Conservation (phyloP, 306 rosid genomes). For the Pterocarpus santalinus region DNA sequence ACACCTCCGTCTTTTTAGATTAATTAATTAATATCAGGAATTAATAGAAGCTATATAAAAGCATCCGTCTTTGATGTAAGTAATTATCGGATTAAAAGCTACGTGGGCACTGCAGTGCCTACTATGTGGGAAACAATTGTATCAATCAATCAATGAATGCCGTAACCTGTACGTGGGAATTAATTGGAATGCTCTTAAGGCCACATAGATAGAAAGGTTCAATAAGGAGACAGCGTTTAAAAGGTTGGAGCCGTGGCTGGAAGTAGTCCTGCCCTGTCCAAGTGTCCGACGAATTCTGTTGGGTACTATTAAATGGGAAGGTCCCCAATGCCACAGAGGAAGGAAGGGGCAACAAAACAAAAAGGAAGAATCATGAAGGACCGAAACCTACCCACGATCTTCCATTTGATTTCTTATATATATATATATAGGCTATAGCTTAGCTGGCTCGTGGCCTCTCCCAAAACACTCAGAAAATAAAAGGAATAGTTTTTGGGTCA, state of each 20-base stretch:
- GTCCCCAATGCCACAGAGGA: background rate
- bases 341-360: constrained; percentile 41
- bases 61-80: background rate
- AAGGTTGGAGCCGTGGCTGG: constrained; percentile 36
- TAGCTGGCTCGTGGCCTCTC: background rate
- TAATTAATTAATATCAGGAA: background rate
- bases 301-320: constrained; percentile 25
- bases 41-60: too few relatives aligned
- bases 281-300: constrained; percentile 30
- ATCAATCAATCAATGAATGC: background rate
- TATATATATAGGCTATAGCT: background rate
- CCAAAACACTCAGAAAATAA: background rate
- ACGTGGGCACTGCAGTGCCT: background rate
- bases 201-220: constrained; percentile 29
- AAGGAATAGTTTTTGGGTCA: background rate
- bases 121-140: background rate
- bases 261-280: constrained; percentile 5
- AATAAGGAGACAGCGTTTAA: constrained; percentile 30
- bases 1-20: background rate
- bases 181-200: constrained; percentile 1
- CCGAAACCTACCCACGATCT: constrained; percentile 31
- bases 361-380: constrained; percentile 41
- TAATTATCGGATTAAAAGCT: background rate
- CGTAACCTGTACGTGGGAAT: background rate
- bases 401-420: constrained; percentile 18